Percentiles rank a stretch among this genome's conserved stretches.
phyloP scores from a whole-genome alignment of 768 basidiomycete genomes.

The Calocybe cyanea region DNA sequence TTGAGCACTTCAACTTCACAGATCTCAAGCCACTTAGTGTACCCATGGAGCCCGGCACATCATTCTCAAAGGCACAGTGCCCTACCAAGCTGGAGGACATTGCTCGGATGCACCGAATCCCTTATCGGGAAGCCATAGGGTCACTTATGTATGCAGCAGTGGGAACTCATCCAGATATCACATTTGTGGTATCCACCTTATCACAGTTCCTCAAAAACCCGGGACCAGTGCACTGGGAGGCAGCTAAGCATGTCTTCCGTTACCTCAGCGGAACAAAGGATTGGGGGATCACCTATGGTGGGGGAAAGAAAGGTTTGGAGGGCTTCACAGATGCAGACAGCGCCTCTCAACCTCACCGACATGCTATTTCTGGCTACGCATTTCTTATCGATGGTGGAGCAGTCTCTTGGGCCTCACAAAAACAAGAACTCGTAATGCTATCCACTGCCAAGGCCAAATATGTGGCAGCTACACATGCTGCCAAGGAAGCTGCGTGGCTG shows the following conservation, averaged over 20 bases:
- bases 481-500: too few relatives aligned
- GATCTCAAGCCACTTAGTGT: slow-evolving; percentile 7
- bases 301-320: too few relatives aligned
- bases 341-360: too few relatives aligned
- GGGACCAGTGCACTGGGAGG: slow-evolving; percentile 10
- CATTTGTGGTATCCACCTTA: neutral
- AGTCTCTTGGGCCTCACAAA: too few relatives aligned
- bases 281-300: too few relatives aligned
- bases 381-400: too few relatives aligned
- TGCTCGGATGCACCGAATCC: slow-evolving; percentile 5
- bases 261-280: slow-evolving; percentile 12
- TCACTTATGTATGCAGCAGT: slow-evolving; percentile 8
- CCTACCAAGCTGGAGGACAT: slow-evolving; percentile 3
- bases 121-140: slow-evolving; percentile 10
- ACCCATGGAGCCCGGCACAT: slow-evolving; percentile 6
- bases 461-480: too few relatives aligned
- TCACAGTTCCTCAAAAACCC: slow-evolving; percentile 4
- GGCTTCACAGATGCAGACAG: too few relatives aligned
- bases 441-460: too few relatives aligned
- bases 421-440: too few relatives aligned
- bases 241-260: slow-evolving; percentile 7
- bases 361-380: too few relatives aligned
- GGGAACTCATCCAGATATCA: slow-evolving; percentile 8
- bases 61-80: slow-evolving; percentile 1
- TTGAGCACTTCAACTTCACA: slow-evolving; percentile 7